phyloP scores from a whole-genome alignment of 257 asterid genomes.

The Solanum habrochaites region DNA sequence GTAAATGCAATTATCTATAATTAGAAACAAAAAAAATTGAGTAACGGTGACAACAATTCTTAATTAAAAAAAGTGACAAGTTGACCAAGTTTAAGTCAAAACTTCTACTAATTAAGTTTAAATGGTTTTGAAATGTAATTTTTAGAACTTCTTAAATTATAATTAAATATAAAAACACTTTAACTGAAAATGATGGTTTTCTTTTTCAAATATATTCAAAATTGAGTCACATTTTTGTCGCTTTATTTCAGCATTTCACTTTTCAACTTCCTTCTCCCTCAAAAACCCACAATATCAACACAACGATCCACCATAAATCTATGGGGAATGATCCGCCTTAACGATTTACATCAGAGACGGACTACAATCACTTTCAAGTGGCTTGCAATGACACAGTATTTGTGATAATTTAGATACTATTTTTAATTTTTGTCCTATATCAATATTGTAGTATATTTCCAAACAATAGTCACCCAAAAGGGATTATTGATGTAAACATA shows the following conservation, averaged over 20 bases:
- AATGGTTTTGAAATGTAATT: not conserved
- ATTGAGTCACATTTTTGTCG: not conserved
- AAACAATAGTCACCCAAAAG: no score
- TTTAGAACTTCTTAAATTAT: not conserved
- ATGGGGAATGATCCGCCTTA: no score
- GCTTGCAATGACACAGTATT: no score
- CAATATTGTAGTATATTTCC: not conserved
- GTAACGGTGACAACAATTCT: not conserved
- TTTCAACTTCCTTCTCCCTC: not conserved
- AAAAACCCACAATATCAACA: not conserved
- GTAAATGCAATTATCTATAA: not conserved
- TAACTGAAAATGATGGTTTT: not conserved
- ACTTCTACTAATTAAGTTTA: not conserved
- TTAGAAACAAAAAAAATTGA: not conserved
- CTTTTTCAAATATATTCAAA: no score
- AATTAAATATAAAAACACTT: not conserved
- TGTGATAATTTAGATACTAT: no score
- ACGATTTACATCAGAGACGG: no score
- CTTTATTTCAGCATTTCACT: not conserved
- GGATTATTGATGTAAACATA: no score
- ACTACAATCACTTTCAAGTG: no score
- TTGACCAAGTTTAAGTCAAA: not conserved
- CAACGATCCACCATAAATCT: not conserved
- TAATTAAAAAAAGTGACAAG: not conserved
- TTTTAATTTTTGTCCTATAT: no score